A percentile compares a stretch with the other conserved stretches of the same genome.
phyloP scores from a whole-genome alignment of 2,329 filamentous ascomycete genomes.

The Verticillium klebahnii region DNA sequence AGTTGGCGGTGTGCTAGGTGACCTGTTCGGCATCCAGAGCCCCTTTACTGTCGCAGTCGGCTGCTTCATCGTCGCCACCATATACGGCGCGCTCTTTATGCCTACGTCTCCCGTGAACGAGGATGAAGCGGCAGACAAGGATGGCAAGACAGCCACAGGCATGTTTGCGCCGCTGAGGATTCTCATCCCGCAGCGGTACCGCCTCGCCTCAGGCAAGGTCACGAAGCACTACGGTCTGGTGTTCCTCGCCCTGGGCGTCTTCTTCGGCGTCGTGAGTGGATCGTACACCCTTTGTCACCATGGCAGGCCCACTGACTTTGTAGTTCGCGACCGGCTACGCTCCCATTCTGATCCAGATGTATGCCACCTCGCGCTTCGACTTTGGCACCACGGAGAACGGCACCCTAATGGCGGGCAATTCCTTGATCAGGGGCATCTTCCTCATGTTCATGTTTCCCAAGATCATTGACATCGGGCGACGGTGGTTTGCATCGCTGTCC shows the following conservation, averaged over 20 bases:
- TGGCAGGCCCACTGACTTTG: neutral
- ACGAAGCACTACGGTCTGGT: slow-evolving; percentile 57
- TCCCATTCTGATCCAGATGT: slow-evolving; percentile 56
- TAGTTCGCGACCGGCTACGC: slow-evolving; percentile 59
- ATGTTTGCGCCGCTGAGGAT: slow-evolving; percentile 62
- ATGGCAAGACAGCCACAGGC: slow-evolving; percentile 30
- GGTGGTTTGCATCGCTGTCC: slow-evolving; percentile 21
- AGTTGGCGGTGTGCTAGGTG: slow-evolving; percentile 61
- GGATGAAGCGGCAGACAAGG: slow-evolving; percentile 13
- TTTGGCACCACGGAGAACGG: slow-evolving; percentile 54
- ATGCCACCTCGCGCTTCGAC: slow-evolving; percentile 49
- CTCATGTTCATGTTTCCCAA: slow-evolving; percentile 49
- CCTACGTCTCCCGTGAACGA: slow-evolving; percentile 18
- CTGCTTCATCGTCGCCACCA: slow-evolving; percentile 19
- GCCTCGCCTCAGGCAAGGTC: slow-evolving; percentile 42
- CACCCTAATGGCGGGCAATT: slow-evolving; percentile 51
- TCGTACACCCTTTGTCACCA: neutral
- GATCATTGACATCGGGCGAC: slow-evolving; percentile 44
- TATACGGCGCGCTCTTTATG: slow-evolving; percentile 26
- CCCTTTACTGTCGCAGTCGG: slow-evolving; percentile 57
- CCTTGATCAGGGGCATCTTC: slow-evolving; percentile 49
- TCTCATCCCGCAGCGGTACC: slow-evolving; percentile 53
- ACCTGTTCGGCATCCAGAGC: slow-evolving; percentile 55
- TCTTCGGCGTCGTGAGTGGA: slow-evolving; percentile 53
- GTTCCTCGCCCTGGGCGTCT: slow-evolving; percentile 61